phyloP scores from a whole-genome alignment of 192 early-diverging fungal genomes.

The Dispira parvispora region DNA sequence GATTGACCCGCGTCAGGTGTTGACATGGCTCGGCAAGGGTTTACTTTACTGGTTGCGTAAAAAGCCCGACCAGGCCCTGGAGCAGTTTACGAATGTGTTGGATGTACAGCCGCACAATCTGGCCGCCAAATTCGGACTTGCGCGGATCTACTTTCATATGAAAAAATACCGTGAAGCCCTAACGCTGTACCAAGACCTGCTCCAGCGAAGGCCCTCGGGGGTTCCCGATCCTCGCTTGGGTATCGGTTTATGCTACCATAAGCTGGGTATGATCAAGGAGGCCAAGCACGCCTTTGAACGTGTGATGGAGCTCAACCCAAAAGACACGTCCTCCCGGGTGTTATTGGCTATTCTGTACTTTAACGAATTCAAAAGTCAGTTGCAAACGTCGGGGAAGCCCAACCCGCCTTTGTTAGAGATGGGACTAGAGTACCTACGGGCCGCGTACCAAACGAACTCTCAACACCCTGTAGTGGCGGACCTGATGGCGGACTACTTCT shows the following conservation, averaged over 20 bases:
- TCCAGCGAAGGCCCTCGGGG: slow-evolving; percentile 36
- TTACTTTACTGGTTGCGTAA: slow-evolving; percentile 20
- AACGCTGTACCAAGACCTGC: slow-evolving; percentile 55
- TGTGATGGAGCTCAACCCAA: slow-evolving; percentile 44
- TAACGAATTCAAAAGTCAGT: slow-evolving; percentile 40
- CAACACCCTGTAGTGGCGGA: slow-evolving; percentile 21
- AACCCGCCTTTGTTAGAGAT: slow-evolving; percentile 9
- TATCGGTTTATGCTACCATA: slow-evolving; percentile 75
- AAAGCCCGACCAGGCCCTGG: slow-evolving; percentile 20
- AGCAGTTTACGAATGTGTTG: slow-evolving; percentile 31
- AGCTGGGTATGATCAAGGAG: slow-evolving; percentile 42
- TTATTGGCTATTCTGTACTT: slow-evolving; percentile 64
- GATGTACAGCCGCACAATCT: slow-evolving; percentile 21
- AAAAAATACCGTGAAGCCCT: slow-evolving; percentile 55
- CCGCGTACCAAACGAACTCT: slow-evolving; percentile 18
- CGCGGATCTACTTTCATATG: slow-evolving; percentile 36
- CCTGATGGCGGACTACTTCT: slow-evolving; percentile 37
- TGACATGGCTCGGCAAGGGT: slow-evolving; percentile 61
- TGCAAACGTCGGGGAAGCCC: background rate
- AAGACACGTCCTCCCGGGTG: slow-evolving; percentile 49
- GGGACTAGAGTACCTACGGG: slow-evolving; percentile 18
- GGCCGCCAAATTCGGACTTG: slow-evolving; percentile 39
- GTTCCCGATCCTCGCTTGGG: slow-evolving; percentile 59
- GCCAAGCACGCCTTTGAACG: slow-evolving; percentile 57
- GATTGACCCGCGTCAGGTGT: slow-evolving; percentile 47